Conservation (phyloP, 2,329 filamentous ascomycete species). For the Penicillium sp. region DNA sequence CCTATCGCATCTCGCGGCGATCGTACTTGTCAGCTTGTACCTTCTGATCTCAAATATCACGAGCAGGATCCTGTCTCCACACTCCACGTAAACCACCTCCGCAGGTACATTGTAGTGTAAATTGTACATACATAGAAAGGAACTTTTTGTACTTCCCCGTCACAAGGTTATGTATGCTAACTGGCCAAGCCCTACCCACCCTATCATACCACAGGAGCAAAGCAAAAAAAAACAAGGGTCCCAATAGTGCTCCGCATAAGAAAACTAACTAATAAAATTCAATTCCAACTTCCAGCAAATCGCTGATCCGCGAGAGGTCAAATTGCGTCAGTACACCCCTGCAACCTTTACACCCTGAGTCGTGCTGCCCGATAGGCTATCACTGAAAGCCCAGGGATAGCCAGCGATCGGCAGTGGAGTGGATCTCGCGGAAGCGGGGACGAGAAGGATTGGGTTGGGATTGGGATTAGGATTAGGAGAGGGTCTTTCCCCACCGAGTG, state of each 20-base stretch:
- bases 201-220: too few relatives aligned
- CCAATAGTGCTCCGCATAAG: too few relatives aligned
- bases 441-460: background rate
- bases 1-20: background rate
- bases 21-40: background rate
- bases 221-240: background rate
- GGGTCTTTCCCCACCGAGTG: too few relatives aligned
- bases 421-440: background rate
- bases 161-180: too few relatives aligned
- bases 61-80: background rate
- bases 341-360: background rate
- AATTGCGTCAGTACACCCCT: background rate
- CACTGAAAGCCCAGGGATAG: background rate
- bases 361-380: background rate
- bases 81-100: background rate
- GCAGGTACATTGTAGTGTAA: too few relatives aligned
- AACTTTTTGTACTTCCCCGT: too few relatives aligned
- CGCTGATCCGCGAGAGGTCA: background rate
- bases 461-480: too few relatives aligned
- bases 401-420: background rate
- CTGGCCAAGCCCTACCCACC: too few relatives aligned
- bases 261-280: background rate
- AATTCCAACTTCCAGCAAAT: slow-evolving; percentile 3
- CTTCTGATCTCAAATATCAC: background rate
- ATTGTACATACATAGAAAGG: too few relatives aligned